Evolutionary conservation across 2,329 filamentous ascomycete species (phyloP).

Genomic region (Aspergillus vadensis): DNA sequence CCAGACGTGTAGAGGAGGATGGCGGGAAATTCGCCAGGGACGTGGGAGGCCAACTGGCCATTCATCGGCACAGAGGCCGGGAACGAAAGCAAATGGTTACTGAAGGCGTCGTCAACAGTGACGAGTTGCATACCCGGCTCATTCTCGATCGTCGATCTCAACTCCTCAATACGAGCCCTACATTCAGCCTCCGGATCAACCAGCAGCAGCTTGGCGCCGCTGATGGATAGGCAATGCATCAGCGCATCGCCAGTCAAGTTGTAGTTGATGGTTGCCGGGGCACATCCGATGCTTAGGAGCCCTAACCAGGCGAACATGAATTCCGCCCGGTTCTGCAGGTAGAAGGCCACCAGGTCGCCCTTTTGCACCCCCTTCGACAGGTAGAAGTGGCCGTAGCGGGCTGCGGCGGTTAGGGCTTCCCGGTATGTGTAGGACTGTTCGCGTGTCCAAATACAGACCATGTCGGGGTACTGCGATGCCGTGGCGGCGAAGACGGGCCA

Average conservation of each 20-base stretch:
- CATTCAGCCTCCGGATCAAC: conserved; percentile 61
- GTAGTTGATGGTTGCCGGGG: conserved; percentile 71
- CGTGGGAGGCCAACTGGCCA: conserved; percentile 49
- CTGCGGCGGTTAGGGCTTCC: conserved; percentile 57
- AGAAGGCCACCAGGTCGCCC: conserved; percentile 65
- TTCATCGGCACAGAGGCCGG: conserved; percentile 57
- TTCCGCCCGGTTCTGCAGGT: conserved; percentile 68
- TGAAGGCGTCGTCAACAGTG: conserved; percentile 54
- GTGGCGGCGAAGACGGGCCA: conserved; percentile 68
- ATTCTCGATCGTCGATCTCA: conserved; percentile 49
- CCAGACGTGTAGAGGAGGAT: conserved; percentile 74
- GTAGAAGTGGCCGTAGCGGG: conserved; percentile 66
- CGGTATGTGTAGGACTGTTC: conserved; percentile 61
- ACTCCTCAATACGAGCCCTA: conserved; percentile 58
- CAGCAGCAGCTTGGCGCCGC: conserved; percentile 58
- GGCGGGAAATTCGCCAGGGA: conserved; percentile 52
- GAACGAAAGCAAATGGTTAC: conserved; percentile 47
- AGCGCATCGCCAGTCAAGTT: conserved; percentile 66
- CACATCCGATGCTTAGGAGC: conserved; percentile 65
- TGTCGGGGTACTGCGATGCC: conserved; percentile 54
- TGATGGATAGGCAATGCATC: conserved; percentile 65
- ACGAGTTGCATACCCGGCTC: conserved; percentile 62
- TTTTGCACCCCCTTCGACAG: conserved; percentile 59
- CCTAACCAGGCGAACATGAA: conserved; percentile 68
- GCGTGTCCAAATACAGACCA: conserved; percentile 68